Percentiles rank a stretch among this genome's conserved stretches.
Evolutionary conservation across 2,329 filamentous ascomycete species (phyloP).

Genomic region (Pleochaeta shiraiana): DNA sequence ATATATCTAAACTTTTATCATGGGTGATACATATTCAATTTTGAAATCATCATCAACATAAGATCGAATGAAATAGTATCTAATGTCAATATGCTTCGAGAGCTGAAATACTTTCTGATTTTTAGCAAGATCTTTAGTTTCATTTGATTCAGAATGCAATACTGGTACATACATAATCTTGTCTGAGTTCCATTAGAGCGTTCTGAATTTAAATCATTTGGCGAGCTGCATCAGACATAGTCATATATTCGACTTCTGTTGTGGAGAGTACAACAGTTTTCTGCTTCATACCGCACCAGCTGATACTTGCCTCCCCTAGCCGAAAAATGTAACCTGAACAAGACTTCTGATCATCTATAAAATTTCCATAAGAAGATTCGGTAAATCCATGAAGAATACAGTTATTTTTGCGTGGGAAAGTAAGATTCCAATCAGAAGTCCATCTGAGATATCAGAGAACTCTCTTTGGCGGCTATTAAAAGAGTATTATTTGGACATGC

Average conservation of each 20-base stretch:
- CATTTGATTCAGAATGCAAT: not conserved
- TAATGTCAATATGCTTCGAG: not conserved
- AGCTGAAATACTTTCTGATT: not conserved
- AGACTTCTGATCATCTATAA: slow-evolving; percentile 2
- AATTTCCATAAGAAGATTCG: slow-evolving; percentile 1
- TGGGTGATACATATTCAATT: not conserved
- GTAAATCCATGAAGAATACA: slow-evolving; percentile 1
- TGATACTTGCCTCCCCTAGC: not conserved
- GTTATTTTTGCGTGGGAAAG: not conserved
- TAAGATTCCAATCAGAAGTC: not conserved
- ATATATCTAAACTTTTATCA: not conserved
- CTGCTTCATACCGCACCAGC: not conserved
- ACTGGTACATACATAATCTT: not conserved
- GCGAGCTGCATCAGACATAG: not conserved
- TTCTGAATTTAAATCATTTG: not conserved
- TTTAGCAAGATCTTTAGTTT: not conserved
- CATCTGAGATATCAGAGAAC: slow-evolving; percentile 1
- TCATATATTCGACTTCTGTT: slow-evolving; percentile 2
- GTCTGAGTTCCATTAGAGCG: not conserved
- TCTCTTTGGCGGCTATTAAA: not conserved
- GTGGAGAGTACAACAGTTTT: not conserved
- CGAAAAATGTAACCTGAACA: slow-evolving; percentile 1
- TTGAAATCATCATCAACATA: not conserved
- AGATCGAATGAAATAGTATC: not conserved
- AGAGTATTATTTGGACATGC: not conserved